These are phyloP conservation scores for Aegilops speltoides DNA, from an alignment of 176 grass and related monocot genomes.

Conservation along the genomic window DNA sequence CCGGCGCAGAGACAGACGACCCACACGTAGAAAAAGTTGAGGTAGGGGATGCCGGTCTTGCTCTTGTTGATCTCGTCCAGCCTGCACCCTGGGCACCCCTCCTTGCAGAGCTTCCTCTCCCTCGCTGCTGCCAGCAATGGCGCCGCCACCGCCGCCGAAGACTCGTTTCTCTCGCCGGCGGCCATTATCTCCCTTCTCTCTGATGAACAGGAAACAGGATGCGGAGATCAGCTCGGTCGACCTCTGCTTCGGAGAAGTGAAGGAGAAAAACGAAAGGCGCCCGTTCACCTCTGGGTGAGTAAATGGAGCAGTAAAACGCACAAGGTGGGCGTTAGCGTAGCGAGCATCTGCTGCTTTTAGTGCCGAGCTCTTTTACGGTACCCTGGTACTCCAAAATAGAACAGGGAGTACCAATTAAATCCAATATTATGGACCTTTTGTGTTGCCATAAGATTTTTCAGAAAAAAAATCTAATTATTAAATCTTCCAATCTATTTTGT, in stretches of 20 bases:
- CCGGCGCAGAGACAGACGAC: constrained; percentile 54
- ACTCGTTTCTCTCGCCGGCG: neutral
- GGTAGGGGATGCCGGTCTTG: constrained; percentile 45
- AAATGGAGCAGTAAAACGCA: neutral
- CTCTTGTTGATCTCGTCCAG: constrained; percentile 31
- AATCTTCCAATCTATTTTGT: too few species aligned
- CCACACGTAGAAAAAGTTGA: constrained; percentile 70
- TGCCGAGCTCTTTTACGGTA: too few species aligned
- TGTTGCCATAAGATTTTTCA: too few species aligned
- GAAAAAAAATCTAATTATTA: too few species aligned
- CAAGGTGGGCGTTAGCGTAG: neutral
- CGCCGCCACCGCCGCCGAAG: neutral
- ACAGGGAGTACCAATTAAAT: too few species aligned
- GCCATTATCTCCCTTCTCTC: constrained; percentile 9
- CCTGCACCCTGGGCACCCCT: constrained; percentile 51
- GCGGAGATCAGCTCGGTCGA: neutral
- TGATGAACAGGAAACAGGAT: neutral
- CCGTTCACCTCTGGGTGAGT: neutral
- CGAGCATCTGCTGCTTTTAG: too few species aligned
- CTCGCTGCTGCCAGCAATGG: constrained; percentile 29
- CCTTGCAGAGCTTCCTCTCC: neutral
- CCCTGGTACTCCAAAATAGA: too few species aligned
- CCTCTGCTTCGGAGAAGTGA: neutral
- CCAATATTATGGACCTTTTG: too few species aligned
- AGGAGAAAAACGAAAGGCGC: too few species aligned